Base-by-base conservation (phyloP, 2,329 filamentous ascomycete genomes). In the Microascus cirrosus region DNA sequence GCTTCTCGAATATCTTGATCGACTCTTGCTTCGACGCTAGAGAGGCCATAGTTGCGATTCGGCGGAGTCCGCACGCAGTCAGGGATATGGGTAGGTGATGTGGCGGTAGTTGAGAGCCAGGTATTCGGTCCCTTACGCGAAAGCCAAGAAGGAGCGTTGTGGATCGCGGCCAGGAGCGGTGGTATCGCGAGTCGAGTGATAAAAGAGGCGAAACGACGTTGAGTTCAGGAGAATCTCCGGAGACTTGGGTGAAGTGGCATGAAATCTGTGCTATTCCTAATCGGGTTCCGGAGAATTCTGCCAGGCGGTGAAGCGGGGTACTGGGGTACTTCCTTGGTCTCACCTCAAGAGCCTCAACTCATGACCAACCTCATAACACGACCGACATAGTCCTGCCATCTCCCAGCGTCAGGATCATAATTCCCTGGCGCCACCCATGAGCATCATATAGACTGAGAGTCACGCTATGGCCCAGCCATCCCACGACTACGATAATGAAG, bases 1-100 rank as follows among this genome's bases (percentile, higher is more conserved):
- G 78, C 78, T 96, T 96, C 78, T 95, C 89, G 76, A 99, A 99
- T 73, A 99, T 90, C 77, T 92, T 93, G 72, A 93, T 89, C 75
- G 93, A 96, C 79, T 97, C 85, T 71, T 90, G 84, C 80, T 97
- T 99, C 57, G 89, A 87, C 70, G 94, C 94, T 65, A 87, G 77
- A 69, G 73, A 79, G 71, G 77, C 81, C 83, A 86, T 86, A 59
- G 71, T 83, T 75, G 65, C 64, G 61, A 62, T 42, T 60, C 61
- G 57, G 20, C n/a, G 56, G 58, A 57, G 60, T n/a, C 39, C 2
- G 62, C 53, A 59, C 28, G 54, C 59, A 48, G 56, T 42, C 25
- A 50, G 53, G 51, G 20, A 52, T 32, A 57, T 60, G 35, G n/a
- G 54, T 10, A 15, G 20, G 13, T 12, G 48, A 20, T 32, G 32